These are phyloP conservation scores for Microdochium paspali DNA, from an alignment of 2,329 filamentous ascomycete species.

Conservation along the genomic window DNA sequence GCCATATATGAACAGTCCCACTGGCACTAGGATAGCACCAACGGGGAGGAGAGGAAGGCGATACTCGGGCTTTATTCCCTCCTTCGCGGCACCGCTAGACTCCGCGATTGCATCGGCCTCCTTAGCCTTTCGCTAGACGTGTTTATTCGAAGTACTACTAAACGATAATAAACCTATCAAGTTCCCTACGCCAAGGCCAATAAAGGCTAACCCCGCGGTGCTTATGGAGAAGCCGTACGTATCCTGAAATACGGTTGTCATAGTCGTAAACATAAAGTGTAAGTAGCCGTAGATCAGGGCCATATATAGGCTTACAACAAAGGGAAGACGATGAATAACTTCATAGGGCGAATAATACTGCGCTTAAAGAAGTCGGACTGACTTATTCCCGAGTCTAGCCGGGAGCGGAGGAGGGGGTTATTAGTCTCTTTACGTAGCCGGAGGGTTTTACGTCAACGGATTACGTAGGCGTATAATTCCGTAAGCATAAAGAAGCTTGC, in stretches of 20 bases:
- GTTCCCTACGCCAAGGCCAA: conserved; percentile 27
- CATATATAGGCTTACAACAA: conserved; percentile 20
- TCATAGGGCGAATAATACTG: conserved; percentile 24
- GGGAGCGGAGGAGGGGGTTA: conserved; percentile 36
- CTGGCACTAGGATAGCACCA: conserved; percentile 13
- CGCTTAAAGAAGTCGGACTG: conserved; percentile 20
- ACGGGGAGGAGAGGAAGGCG: conserved; percentile 17
- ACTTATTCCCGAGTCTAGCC: conserved; percentile 26
- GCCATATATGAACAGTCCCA: conserved; percentile 22
- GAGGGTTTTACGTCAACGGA: conserved; percentile 23
- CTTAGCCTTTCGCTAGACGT: conserved; percentile 29
- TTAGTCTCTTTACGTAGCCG: conserved; percentile 33
- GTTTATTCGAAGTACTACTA: conserved; percentile 18
- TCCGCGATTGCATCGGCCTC: conserved; percentile 27
- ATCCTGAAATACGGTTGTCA: conserved; percentile 25
- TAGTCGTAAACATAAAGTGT: conserved; percentile 30
- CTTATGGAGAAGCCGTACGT: conserved; percentile 26
- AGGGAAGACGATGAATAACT: conserved; percentile 24
- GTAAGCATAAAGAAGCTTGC: conserved; percentile 20
- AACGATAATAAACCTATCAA: conserved; percentile 18
- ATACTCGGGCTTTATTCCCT: conserved; percentile 14
- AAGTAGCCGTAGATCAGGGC: conserved; percentile 22
- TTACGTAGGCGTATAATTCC: conserved; percentile 26
- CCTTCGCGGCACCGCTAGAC: conserved; percentile 22
- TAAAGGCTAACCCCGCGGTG: conserved; percentile 21